A percentile compares a stretch with the other conserved stretches of the same genome.
Evolutionary conservation across 139 green algal genomes (phyloP).

Genomic region (Micractinium sp.): DNA sequence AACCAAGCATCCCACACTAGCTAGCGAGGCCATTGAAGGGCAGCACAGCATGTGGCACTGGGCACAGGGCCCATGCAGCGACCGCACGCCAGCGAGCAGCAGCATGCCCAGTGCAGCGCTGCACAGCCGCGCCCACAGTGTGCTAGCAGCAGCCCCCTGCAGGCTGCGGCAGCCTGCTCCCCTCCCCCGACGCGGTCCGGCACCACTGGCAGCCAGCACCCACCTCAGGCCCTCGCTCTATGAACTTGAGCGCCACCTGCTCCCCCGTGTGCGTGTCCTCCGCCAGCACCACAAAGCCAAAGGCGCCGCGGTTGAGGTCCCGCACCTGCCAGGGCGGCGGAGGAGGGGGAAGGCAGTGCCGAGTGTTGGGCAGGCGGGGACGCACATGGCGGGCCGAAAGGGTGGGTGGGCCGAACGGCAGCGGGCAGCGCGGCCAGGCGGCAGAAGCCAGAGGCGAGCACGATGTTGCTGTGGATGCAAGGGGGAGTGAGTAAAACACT

Average conservation of each 20-base stretch:
- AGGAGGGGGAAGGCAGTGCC: background rate
- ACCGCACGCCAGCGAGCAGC: too few species aligned
- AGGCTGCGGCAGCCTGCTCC: background rate
- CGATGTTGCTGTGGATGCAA: background rate
- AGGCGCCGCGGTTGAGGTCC: slow-evolving; percentile 90
- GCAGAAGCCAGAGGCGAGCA: background rate
- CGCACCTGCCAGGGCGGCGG: slow-evolving; percentile 82
- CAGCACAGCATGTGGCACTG: too few species aligned
- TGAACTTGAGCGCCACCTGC: slow-evolving; percentile 92
- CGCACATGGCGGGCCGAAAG: background rate
- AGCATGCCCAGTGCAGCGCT: too few species aligned
- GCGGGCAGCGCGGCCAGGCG: too few species aligned
- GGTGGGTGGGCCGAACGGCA: background rate
- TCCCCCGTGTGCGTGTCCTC: slow-evolving; percentile 84
- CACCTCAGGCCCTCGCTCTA: slow-evolving; percentile 7
- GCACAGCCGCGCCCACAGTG: too few species aligned
- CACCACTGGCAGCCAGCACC: background rate
- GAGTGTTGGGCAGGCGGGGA: background rate
- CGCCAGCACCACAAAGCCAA: slow-evolving; percentile 88
- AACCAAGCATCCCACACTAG: too few species aligned
- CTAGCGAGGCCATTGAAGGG: too few species aligned
- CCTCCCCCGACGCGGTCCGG: too few species aligned
- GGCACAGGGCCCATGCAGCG: too few species aligned
- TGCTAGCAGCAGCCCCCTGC: too few species aligned
- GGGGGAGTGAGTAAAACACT: background rate